These are phyloP conservation scores for Aspergillus brasiliensis DNA, from an alignment of 2,329 filamentous ascomycete genomes.

Conservation along the genomic window DNA sequence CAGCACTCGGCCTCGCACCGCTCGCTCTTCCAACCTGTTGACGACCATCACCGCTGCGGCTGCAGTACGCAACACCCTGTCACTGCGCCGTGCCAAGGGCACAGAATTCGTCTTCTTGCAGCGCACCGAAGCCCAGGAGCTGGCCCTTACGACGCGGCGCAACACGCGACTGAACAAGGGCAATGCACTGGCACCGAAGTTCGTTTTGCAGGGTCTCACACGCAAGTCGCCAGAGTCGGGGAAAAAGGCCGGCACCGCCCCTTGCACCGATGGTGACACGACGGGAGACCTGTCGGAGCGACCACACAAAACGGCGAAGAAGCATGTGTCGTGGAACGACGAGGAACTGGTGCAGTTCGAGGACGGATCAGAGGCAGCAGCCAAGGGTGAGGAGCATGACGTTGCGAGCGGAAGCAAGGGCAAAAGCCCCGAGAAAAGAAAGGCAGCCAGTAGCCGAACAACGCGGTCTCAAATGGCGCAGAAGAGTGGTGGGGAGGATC, in stretches of 20 bases:
- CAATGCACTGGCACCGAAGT: conserved; percentile 37
- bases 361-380: conserved; percentile 24
- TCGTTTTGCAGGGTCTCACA: conserved; percentile 29
- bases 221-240: conserved; percentile 15
- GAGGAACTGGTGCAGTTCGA: conserved; percentile 40
- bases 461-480: conserved; percentile 26
- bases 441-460: conserved; percentile 26
- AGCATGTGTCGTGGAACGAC: conserved; percentile 43
- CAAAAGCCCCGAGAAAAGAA: conserved; percentile 27
- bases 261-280: conserved; percentile 9
- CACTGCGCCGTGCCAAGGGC: conserved; percentile 47
- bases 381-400: conserved; percentile 21
- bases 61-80: conserved; percentile 40
- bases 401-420: conserved; percentile 18
- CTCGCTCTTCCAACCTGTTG: conserved; percentile 20
- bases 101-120: conserved; percentile 49
- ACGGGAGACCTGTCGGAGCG: conserved; percentile 4
- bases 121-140: conserved; percentile 44
- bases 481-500: conserved; percentile 22
- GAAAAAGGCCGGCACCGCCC: background rate
- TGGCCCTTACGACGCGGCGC: conserved; percentile 44
- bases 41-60: conserved; percentile 21
- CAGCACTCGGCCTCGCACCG: conserved; percentile 36
- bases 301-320: conserved; percentile 21
- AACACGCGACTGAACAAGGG: conserved; percentile 49